Evolutionary conservation across 2,329 filamentous ascomycete genomes (phyloP).

Genomic region (Neonectria neomacrospora): DNA sequence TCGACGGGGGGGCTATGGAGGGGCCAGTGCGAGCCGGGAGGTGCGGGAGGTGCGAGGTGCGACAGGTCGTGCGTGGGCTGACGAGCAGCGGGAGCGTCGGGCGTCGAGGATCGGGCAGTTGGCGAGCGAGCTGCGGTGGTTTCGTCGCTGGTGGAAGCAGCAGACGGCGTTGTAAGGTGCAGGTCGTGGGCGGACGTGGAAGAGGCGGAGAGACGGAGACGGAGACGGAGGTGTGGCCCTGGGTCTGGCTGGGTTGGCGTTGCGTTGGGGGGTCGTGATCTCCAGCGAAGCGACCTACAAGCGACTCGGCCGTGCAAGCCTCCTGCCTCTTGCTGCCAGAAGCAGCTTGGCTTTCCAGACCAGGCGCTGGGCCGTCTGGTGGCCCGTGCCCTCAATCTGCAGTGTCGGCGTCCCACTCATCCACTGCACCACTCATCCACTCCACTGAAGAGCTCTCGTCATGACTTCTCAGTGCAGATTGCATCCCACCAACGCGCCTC

Average conservation of each 20-base stretch:
- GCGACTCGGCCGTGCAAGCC: constrained; percentile 27
- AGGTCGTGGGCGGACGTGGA: constrained; percentile 22
- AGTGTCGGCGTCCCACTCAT: neutral
- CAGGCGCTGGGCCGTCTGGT: constrained; percentile 8
- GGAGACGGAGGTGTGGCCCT: constrained; percentile 32
- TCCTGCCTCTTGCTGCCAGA: constrained; percentile 36
- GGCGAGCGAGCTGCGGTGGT: constrained; percentile 26
- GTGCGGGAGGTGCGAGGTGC: constrained; percentile 38
- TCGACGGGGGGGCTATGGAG: constrained; percentile 42
- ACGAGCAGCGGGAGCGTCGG: constrained; percentile 31
- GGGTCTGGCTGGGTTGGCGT: constrained; percentile 17
- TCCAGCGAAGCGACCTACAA: constrained; percentile 24
- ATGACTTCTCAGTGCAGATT: constrained; percentile 37
- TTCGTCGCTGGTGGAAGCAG: constrained; percentile 22
- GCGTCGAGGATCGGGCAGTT: constrained; percentile 24
- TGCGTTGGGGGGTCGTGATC: constrained; percentile 26
- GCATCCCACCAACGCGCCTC: constrained; percentile 27
- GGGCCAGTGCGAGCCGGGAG: constrained; percentile 39
- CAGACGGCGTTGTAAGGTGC: constrained; percentile 13
- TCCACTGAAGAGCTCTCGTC: constrained; percentile 41
- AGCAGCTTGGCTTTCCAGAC: constrained; percentile 27
- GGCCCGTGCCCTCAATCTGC: constrained; percentile 37
- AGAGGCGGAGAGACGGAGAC: constrained; percentile 33
- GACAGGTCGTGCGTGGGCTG: constrained; percentile 35
- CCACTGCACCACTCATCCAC: neutral